Base-by-base conservation (phyloP, 306 rosid genomes). In the Malus orientalis region DNA sequence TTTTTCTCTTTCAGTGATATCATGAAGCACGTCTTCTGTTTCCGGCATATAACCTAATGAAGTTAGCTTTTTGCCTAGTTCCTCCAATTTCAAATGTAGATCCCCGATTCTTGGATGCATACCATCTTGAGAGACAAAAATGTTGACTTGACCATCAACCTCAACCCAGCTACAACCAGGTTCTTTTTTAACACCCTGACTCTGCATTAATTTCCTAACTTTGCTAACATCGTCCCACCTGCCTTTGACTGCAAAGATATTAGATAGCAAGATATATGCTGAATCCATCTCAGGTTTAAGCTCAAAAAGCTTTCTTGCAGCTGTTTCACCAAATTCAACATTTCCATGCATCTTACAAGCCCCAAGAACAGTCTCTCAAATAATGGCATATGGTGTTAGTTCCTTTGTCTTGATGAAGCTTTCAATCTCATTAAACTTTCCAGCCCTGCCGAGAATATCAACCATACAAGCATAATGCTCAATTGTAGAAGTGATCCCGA, bases 91-190 rank as follows among this genome's bases (percentile, higher is more conserved):
- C 65, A 58, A 25, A 74, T 84, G 73, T 27, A 84, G 77, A 74
- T 81, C 78, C 78, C 69, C 54, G 54, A 74, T 64, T 70, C 47
- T 75, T 55, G 78, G 87, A 73, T 84, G 87, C 42, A 82, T 80
- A 74, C 47, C 18, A 74, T 77, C 87, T 23, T 81, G 87, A 57
- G 87, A 81, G 72, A 74, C 67, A 74, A 84, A 81, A 44, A 42
- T 57, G 40, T 84, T 84, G 60, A 73, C 78, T 80, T 84, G 77
- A 54, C 82, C 77, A 59, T 84, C 72, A 27, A 75, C 78, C 59
- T 80, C 82, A 58, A 81, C 63, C 87, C 87, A 84, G 80, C 87
- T 84, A 74, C 87, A 80, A 19, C 87, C 87, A 54, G 87, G 85
- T 69, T 84, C 80, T 77, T 84, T 84, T 70, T 81, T 84, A 44